Base-by-base conservation (phyloP, 2,329 filamentous ascomycete genomes). In the Beauveria sp. region DNA sequence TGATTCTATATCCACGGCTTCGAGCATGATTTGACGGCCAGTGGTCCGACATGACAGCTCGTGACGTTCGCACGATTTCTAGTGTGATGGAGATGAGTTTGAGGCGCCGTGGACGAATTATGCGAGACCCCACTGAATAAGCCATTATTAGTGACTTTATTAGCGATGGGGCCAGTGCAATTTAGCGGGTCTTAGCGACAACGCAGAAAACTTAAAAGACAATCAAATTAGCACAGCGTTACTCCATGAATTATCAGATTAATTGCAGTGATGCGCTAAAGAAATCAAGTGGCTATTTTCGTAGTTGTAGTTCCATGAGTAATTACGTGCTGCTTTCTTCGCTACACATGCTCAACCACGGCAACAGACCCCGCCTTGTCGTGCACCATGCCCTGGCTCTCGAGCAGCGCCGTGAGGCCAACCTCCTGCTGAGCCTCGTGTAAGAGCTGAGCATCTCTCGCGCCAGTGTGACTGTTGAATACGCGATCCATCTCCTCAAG, bases 401-500 rank as follows among this genome's bases (percentile, higher is more conserved):
- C 53, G 3, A 58, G 20, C 26, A 62, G 20, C 24, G 60, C 24
- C 18, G 54, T 52, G 61, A 71, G 58, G 2, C 68, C 67, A 38
- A 67, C 67, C 47, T 69, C 65, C 16, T 63, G 63, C 56, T 69
- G 66, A 1, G 67, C 63, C 53, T 71, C 68, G 12, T 62, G 42
- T 46, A 70, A 43, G 16, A 71, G 54, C 10, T 60, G 42, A 2
- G 67, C 66, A 52, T 70, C 67, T 43, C 63, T 63, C 59, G 68
- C 66, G 12, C 68, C 73, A 3, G 71, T 73, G 34, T 73, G 70
- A 61, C 73, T 75, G 26, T 70, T 69, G 62, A 84, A 85, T 1
- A 84, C 74, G 2, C 74, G 74, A 66, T 84, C 81, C 73, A 83
- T 79, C 56, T 79, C 77, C 64, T 84, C 81, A 10, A 85, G 74